Evolutionary conservation across 1,284 basidiomycete genomes (phyloP).

Genomic region (Austroboletus novae-zelandiae): DNA sequence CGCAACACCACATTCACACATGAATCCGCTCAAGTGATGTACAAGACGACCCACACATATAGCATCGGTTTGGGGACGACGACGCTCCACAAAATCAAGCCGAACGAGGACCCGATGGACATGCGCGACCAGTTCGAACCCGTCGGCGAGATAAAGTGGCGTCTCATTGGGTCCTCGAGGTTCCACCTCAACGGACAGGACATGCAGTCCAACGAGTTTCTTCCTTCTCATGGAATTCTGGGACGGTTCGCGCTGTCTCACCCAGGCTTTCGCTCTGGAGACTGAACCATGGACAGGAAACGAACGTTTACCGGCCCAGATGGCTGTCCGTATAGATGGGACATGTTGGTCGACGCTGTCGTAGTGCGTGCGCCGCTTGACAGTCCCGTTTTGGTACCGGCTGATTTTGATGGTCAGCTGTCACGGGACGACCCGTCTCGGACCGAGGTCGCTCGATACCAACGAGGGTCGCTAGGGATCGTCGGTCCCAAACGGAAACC

Average conservation of each 20-base stretch:
- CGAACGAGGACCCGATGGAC: slow-evolving; percentile 22
- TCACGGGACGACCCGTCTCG: slow-evolving; percentile 16
- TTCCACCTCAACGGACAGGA: slow-evolving; percentile 18
- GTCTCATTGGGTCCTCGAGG: slow-evolving; percentile 20
- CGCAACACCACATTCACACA: slow-evolving; percentile 24
- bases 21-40: slow-evolving; percentile 26
- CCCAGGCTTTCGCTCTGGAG: neutral
- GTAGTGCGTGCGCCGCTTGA: slow-evolving; percentile 15
- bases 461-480: slow-evolving; percentile 20
- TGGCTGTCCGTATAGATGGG: slow-evolving; percentile 25
- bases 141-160: slow-evolving; percentile 30
- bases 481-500: slow-evolving; percentile 22
- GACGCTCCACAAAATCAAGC: slow-evolving; percentile 24
- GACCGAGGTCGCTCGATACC: slow-evolving; percentile 30
- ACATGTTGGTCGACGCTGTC: slow-evolving; percentile 15
- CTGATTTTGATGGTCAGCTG: slow-evolving; percentile 12
- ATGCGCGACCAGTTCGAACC: slow-evolving; percentile 28
- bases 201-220: slow-evolving; percentile 24
- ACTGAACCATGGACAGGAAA: slow-evolving; percentile 12
- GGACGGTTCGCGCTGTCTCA: slow-evolving; percentile 19
- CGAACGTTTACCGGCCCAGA: slow-evolving; percentile 31
- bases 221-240: slow-evolving; percentile 24
- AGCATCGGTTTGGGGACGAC: slow-evolving; percentile 19
- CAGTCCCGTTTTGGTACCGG: neutral
- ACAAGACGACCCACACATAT: slow-evolving; percentile 28